Conservation (phyloP, 331 rosid species). For the Pyrus hybrid region DNA sequence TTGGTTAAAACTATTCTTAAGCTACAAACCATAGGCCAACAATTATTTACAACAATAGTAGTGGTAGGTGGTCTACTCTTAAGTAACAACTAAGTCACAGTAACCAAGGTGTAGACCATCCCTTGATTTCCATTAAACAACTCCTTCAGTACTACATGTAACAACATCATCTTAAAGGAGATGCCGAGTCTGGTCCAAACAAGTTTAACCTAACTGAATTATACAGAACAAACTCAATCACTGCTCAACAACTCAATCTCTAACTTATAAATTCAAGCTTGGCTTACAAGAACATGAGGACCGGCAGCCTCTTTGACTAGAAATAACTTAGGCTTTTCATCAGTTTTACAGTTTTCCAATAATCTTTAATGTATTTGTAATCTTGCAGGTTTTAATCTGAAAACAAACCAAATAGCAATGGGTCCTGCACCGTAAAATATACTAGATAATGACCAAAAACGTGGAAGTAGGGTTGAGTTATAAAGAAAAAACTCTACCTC, state of each 20-base stretch:
- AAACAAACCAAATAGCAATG: neutral
- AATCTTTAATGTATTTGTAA: neutral
- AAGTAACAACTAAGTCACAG: too few relatives aligned
- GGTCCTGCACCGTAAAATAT: neutral
- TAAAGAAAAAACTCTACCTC: neutral
- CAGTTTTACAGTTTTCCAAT: neutral
- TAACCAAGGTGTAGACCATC: too few relatives aligned
- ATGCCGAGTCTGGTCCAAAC: too few relatives aligned
- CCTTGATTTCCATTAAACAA: too few relatives aligned
- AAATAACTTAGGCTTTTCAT: neutral
- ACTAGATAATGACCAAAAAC: neutral
- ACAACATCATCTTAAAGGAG: too few relatives aligned
- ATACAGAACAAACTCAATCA: neutral
- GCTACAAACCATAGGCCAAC: too few relatives aligned
- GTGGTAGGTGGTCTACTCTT: too few relatives aligned
- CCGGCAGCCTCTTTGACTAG: neutral
- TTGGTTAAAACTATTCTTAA: too few relatives aligned
- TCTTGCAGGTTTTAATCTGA: neutral
- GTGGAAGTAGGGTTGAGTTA: neutral
- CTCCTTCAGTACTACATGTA: too few relatives aligned
- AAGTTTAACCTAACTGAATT: too few relatives aligned
- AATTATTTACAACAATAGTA: too few relatives aligned
- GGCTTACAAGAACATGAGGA: neutral
- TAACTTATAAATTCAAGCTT: neutral
- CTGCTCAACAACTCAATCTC: neutral